phyloP scores from a whole-genome alignment of 495 filamentous ascomycete species.

The Venustampulla echinocandica region DNA sequence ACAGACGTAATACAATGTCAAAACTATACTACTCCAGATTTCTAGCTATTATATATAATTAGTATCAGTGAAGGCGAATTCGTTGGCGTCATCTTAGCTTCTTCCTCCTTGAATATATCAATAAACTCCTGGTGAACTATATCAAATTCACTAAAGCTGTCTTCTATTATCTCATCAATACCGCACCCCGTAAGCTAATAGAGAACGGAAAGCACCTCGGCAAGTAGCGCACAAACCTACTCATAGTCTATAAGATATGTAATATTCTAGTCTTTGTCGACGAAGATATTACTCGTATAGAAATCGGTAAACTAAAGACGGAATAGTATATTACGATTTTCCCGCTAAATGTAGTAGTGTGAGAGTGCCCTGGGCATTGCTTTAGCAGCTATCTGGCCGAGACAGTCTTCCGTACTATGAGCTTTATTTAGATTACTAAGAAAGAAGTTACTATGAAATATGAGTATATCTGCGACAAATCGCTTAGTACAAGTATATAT shows the following conservation, averaged over 20 bases:
- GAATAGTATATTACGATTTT: constrained; percentile 19
- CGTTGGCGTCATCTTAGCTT: constrained; percentile 7
- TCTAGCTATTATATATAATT: constrained; percentile 11
- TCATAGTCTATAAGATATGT: constrained; percentile 29
- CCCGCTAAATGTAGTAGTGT: constrained; percentile 22
- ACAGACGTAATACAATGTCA: constrained; percentile 13
- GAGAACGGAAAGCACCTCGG: constrained; percentile 28
- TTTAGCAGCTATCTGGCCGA: constrained; percentile 24
- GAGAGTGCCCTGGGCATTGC: constrained; percentile 26
- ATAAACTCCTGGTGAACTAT: constrained; percentile 12
- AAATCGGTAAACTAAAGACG: constrained; percentile 19
- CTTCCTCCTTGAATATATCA: constrained; percentile 16
- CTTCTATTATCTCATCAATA: constrained; percentile 22
- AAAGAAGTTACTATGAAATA: constrained; percentile 27
- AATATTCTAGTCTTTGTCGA: constrained; percentile 30
- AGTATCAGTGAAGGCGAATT: constrained; percentile 2
- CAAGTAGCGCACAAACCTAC: constrained; percentile 31
- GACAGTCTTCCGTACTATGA: constrained; percentile 22
- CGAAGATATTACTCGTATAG: constrained; percentile 28
- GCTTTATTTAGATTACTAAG: constrained; percentile 30
- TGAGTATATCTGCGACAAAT: constrained; percentile 28
- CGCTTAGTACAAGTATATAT: constrained; percentile 29
- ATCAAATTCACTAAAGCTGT: constrained; percentile 15
- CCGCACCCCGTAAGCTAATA: constrained; percentile 27
- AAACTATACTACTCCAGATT: constrained; percentile 15